These are phyloP conservation scores for Fusarium albidum DNA, from an alignment of 2,329 filamentous ascomycete genomes.

Conservation along the genomic window DNA sequence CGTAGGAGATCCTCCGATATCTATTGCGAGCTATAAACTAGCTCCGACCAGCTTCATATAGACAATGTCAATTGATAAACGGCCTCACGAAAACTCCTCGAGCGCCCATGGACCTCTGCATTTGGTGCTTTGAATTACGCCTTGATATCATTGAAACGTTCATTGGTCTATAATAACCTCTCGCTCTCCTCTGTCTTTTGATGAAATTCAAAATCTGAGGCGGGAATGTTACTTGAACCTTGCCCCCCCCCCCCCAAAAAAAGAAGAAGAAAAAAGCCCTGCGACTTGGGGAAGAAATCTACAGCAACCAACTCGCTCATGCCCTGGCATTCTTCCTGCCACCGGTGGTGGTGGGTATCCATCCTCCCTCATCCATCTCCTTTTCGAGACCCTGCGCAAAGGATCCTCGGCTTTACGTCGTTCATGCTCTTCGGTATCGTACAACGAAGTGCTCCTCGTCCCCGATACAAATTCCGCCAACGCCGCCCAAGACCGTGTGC, in stretches of 20 bases:
- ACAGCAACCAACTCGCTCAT: conserved; percentile 29
- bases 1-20: no score
- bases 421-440: conserved; percentile 42
- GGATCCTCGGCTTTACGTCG: conserved; percentile 17
- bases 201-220: conserved; percentile 28
- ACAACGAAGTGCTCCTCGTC: conserved; percentile 39
- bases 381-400: conserved; percentile 23
- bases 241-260: not conserved
- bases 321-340: conserved; percentile 16
- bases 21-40: no score
- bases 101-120: no score
- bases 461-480: conserved; percentile 40
- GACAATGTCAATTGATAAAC: no score
- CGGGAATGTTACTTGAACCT: conserved; percentile 7
- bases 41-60: not conserved
- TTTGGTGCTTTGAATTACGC: no score
- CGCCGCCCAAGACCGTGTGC: conserved; percentile 40
- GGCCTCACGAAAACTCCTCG: no score
- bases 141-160: conserved; percentile 19
- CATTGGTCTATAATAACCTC: conserved; percentile 28
- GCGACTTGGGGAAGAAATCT: conserved; percentile 39
- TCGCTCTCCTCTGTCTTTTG: conserved; percentile 21
- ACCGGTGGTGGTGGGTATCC: not conserved
- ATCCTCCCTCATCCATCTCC: conserved; percentile 6
- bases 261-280: conserved; percentile 31